Percentiles rank a stretch among this genome's conserved stretches.
These are phyloP conservation scores for Wallacemonas sp. DNA, from an alignment of 208 protist species.

Conservation along the genomic window DNA sequence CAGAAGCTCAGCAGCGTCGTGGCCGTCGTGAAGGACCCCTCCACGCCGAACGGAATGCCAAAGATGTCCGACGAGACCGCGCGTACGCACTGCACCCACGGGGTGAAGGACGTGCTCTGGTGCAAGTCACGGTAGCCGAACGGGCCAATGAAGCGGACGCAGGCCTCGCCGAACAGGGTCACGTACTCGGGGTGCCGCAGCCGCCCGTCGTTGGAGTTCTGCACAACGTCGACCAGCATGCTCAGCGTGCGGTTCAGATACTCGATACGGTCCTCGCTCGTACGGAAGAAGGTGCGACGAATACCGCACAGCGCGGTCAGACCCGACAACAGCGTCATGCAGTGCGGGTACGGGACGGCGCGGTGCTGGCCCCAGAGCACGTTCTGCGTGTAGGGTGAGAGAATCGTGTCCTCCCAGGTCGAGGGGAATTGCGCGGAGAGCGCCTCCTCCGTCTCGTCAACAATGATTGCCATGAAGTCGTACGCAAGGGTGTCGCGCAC, in stretches of 20 bases:
- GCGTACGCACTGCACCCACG: slow-evolving; percentile 43
- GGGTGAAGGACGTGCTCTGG: slow-evolving; percentile 37
- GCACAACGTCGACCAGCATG: slow-evolving; percentile 30
- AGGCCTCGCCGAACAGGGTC: slow-evolving; percentile 53
- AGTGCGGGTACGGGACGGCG: slow-evolving; percentile 68
- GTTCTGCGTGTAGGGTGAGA: slow-evolving; percentile 43
- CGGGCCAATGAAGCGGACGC: slow-evolving; percentile 52
- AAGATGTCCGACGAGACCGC: slow-evolving; percentile 65
- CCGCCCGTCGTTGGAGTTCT: slow-evolving; percentile 39
- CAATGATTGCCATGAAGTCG: slow-evolving; percentile 87
- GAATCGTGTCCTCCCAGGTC: slow-evolving; percentile 62
- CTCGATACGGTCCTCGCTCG: slow-evolving; percentile 52
- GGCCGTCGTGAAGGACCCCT: slow-evolving; percentile 67
- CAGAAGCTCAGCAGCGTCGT: slow-evolving; percentile 74
- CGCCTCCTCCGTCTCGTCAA: slow-evolving; percentile 83
- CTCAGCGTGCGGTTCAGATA: slow-evolving; percentile 60
- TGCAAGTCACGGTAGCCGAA: slow-evolving; percentile 81
- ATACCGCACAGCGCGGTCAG: slow-evolving; percentile 73
- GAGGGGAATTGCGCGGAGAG: slow-evolving; percentile 72
- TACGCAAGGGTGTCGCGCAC: slow-evolving; percentile 64
- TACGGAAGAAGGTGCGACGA: slow-evolving; percentile 81
- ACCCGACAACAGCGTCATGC: slow-evolving; percentile 55
- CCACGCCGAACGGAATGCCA: slow-evolving; percentile 63
- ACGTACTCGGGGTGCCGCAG: slow-evolving; percentile 71
- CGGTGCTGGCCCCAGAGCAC: slow-evolving; percentile 78